Evolutionary conservation across 2,329 filamentous ascomycete genomes (phyloP), one percentile per base, ranked within the genome.

Genomic region (Phoma sp.): DNA sequence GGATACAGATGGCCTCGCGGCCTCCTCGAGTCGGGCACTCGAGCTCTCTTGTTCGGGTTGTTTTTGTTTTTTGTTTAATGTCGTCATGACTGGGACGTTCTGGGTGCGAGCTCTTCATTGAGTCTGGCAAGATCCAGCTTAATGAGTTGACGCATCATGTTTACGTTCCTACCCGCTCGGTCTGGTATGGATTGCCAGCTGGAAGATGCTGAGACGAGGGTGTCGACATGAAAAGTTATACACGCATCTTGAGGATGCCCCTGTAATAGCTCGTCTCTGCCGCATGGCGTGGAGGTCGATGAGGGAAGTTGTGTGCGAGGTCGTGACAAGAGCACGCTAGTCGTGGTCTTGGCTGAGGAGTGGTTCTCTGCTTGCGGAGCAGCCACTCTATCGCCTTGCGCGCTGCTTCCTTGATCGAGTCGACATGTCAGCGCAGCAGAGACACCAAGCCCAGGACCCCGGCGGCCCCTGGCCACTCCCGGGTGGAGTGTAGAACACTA

Each of bases 1-100:
- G 68, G 68, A 64, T 59, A 63, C 53, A 52, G 45, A 74, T 59
- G 72, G 76, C 76, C 76, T 77, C 76, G 72, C 76, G 76, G 76
- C 76, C 73, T 54, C 39, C 30, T 70, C 66, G 69, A 69, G 70
- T 70, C 70, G 63, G 75, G 75, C 54, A 72, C 71, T 47, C 45
- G 38, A 26, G 70, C 66, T 76, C 69, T 72, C 64, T 69, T 66
- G 61, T 57, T 72, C 23, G 39, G 20, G 33, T 49, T 40, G 30
- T 68, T 65, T 72, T 68, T 67, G 62, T 69, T n/a, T 65, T 72
- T 69, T 67, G 62, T 69, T 71, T 73, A 72, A 74, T 74, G 72
- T 76, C 72, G 74, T 76, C 53, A 56, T 25, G 53, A 54, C 23
- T 10, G 51, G 51, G 37, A 49, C 52, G 51, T 56, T 68, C 57